phyloP scores from a whole-genome alignment of 163 green algal genomes.

The Scenedesmus sp. region DNA sequence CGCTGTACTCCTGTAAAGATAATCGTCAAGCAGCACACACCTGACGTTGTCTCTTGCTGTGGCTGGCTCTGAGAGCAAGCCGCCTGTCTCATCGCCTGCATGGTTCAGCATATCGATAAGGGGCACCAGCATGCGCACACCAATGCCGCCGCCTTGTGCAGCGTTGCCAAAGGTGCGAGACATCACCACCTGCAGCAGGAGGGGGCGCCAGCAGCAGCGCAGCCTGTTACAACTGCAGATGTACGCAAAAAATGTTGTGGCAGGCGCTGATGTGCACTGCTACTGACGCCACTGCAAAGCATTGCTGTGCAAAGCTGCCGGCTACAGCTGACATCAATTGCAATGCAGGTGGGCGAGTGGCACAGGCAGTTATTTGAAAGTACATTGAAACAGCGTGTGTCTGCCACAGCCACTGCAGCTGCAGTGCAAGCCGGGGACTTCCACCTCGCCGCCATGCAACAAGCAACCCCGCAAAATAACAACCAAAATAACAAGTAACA shows the following conservation, averaged over 20 bases:
- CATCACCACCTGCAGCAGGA: slow-evolving; percentile 69
- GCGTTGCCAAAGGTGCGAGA: slow-evolving; percentile 85
- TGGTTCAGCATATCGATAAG: slow-evolving; percentile 89
- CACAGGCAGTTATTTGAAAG: too few relatives aligned
- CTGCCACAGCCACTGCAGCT: background rate
- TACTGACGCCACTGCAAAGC: background rate
- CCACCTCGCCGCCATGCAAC: too few relatives aligned
- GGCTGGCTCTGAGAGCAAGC: slow-evolving; percentile 52
- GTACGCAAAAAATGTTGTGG: background rate
- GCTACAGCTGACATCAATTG: background rate
- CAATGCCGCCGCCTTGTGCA: slow-evolving; percentile 76
- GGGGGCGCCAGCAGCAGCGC: background rate
- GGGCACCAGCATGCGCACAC: slow-evolving; percentile 86
- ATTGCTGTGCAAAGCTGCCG: background rate
- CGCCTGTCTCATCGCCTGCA: slow-evolving; percentile 70
- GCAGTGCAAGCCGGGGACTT: background rate
- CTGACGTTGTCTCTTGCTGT: slow-evolving; percentile 67
- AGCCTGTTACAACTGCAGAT: background rate
- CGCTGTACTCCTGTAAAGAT: too few relatives aligned
- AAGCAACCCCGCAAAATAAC: too few relatives aligned
- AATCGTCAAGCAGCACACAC: slow-evolving; percentile 15
- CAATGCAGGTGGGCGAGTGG: background rate
- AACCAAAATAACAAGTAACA: background rate
- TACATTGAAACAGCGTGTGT: too few relatives aligned
- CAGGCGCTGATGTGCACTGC: background rate